These are phyloP conservation scores for Phellopilus nigrolimitatus DNA, from an alignment of 1,284 basidiomycete species.

Conservation along the genomic window DNA sequence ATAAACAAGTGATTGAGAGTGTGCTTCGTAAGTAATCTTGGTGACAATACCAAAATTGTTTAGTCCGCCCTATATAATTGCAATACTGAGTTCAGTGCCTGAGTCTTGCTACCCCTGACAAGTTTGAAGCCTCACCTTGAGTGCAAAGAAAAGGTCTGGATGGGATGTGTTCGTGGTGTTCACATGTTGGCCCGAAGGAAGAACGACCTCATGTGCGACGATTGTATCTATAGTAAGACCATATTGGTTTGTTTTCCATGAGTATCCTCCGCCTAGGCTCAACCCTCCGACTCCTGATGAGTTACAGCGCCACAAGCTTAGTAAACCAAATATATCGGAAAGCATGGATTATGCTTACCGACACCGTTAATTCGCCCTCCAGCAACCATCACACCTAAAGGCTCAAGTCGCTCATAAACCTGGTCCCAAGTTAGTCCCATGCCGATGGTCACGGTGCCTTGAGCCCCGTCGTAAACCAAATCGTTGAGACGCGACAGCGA, in stretches of 20 bases:
- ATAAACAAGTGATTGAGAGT: conserved; percentile 10
- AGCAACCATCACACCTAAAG: conserved; percentile 22
- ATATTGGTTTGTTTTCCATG: conserved; percentile 20
- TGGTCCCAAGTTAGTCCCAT: conserved; percentile 24
- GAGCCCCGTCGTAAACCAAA: conserved; percentile 18
- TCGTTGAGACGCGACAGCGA: conserved; percentile 23
- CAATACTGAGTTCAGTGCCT: background rate
- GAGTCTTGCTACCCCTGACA: background rate
- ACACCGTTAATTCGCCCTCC: conserved; percentile 24
- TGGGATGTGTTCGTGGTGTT: conserved; percentile 1
- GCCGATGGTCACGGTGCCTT: conserved; percentile 20
- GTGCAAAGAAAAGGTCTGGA: conserved; percentile 16
- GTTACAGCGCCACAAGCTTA: background rate
- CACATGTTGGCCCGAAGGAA: conserved; percentile 10
- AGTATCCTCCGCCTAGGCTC: conserved; percentile 12
- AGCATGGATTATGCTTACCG: conserved; percentile 6
- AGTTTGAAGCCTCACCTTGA: conserved; percentile 4
- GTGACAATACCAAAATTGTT: conserved; percentile 20
- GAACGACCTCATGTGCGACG: conserved; percentile 7
- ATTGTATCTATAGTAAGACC: conserved; percentile 17
- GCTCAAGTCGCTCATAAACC: conserved; percentile 23
- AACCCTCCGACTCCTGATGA: conserved; percentile 6
- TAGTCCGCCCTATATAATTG: conserved; percentile 10
- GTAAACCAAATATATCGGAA: background rate
- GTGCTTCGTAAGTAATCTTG: conserved; percentile 1